Conservation (phyloP, 2,329 filamentous ascomycete genomes). For the Alternaria sp. region DNA sequence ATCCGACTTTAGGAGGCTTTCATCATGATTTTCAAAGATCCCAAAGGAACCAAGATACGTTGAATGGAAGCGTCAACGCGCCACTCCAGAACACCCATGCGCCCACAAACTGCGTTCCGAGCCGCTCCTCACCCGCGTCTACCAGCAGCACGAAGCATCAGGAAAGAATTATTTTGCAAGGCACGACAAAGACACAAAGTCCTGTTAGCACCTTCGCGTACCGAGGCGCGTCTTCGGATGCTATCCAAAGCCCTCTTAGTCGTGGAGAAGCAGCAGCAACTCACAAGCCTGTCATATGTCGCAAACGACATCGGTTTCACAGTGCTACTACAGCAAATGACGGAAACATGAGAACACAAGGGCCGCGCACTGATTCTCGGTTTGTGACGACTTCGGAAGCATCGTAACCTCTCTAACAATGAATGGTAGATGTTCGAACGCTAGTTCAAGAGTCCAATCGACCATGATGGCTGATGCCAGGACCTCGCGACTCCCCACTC, state of each 20-base stretch:
- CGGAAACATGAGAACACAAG: neutral
- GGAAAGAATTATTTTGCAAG: no score
- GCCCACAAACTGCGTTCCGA: neutral
- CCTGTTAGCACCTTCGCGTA: no score
- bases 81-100: neutral
- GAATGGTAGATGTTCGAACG: neutral
- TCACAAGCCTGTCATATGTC: neutral
- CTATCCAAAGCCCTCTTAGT: neutral
- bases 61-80: neutral
- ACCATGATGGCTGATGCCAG: constrained; percentile 4
- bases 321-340: neutral
- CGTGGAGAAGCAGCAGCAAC: neutral
- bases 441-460: neutral
- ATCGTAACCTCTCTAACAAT: neutral
- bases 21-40: neutral
- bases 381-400: neutral
- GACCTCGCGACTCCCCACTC: neutral
- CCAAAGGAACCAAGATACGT: neutral
- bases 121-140: neutral
- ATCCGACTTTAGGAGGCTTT: neutral
- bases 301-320: neutral
- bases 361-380: neutral
- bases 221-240: neutral
- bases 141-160: neutral
- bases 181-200: neutral